Conservation (phyloP, 176 grass and related monocot genomes). For the Pontederia crassipes region DNA sequence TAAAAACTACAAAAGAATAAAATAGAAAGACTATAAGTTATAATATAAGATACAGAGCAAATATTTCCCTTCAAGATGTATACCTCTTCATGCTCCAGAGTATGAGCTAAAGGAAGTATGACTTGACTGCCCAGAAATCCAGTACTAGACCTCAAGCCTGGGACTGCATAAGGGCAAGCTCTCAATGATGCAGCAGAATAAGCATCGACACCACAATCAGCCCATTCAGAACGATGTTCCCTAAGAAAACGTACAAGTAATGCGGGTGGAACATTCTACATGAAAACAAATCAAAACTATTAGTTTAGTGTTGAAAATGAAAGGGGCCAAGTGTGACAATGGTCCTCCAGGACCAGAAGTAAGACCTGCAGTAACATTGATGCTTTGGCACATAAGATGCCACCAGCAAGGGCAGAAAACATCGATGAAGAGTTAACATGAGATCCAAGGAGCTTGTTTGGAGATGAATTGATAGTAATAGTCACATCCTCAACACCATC, state of each 20-base stretch:
- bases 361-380: conserved; percentile 91
- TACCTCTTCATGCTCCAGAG: conserved; percentile 90
- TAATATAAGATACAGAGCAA: not conserved
- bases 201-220: conserved; percentile 78
- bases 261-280: conserved; percentile 89
- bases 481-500: conserved; percentile 85
- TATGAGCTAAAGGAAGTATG: conserved; percentile 70
- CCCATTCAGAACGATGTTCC: conserved; percentile 97
- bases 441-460: conserved; percentile 61
- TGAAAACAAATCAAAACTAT: not conserved
- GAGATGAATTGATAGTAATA: conserved; percentile 66
- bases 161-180: conserved; percentile 49
- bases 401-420: conserved; percentile 46
- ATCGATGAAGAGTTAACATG: conserved; percentile 45
- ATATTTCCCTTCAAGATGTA: not conserved
- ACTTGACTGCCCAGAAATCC: conserved; percentile 69
- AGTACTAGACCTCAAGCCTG: conserved; percentile 47
- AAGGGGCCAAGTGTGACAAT: not conserved
- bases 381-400: conserved; percentile 94
- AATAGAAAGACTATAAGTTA: not conserved
- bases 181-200: conserved; percentile 75
- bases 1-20: conserved; percentile 40
- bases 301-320: too few relatives aligned
- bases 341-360: not conserved
- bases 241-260: conserved; percentile 78